Evolutionary conservation across 2,329 filamentous ascomycete genomes (phyloP).

Genomic region (Colletotrichum spinosum): DNA sequence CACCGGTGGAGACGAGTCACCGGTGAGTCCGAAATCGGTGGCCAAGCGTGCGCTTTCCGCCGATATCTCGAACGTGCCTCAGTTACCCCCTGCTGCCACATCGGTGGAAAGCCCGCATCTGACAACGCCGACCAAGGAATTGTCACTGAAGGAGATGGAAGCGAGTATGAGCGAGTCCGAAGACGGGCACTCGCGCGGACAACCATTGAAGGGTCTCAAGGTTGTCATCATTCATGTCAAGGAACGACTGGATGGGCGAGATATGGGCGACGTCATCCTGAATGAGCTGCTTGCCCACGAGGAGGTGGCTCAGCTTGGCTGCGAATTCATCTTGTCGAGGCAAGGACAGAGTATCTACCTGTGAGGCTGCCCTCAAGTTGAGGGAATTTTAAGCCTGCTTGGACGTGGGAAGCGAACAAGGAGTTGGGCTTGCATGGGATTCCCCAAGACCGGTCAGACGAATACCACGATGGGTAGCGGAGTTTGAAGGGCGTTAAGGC

Average conservation of each 20-base stretch:
- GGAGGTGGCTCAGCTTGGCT: slow-evolving; percentile 74
- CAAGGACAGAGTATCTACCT: slow-evolving; percentile 71
- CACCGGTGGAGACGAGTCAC: slow-evolving; percentile 51
- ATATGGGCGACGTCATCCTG: slow-evolving; percentile 74
- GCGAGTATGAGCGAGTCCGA: slow-evolving; percentile 30
- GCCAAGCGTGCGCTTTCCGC: slow-evolving; percentile 26
- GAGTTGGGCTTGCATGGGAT: slow-evolving; percentile 13
- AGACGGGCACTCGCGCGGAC: slow-evolving; percentile 23
- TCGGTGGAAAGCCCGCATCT: slow-evolving; percentile 53
- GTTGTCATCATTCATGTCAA: slow-evolving; percentile 96
- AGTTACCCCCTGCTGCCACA: slow-evolving; percentile 51
- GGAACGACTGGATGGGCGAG: slow-evolving; percentile 81
- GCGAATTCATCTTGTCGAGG: slow-evolving; percentile 80
- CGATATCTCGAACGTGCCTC: slow-evolving; percentile 56
- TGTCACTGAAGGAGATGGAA: slow-evolving; percentile 55
- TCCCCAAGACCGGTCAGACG: slow-evolving; percentile 12
- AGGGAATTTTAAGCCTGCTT: not conserved
- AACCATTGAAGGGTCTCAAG: slow-evolving; percentile 77
- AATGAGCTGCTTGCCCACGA: slow-evolving; percentile 76
- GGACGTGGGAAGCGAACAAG: not conserved
- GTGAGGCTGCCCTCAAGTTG: slow-evolving; percentile 43
- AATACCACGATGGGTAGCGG: slow-evolving; percentile 11
- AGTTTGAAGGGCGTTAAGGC: slow-evolving; percentile 8
- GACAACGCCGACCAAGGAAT: slow-evolving; percentile 60
- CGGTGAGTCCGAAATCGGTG: slow-evolving; percentile 64